Base-by-base conservation (phyloP, 805 yeast genomes). In the Cyberlindnera japonica region DNA sequence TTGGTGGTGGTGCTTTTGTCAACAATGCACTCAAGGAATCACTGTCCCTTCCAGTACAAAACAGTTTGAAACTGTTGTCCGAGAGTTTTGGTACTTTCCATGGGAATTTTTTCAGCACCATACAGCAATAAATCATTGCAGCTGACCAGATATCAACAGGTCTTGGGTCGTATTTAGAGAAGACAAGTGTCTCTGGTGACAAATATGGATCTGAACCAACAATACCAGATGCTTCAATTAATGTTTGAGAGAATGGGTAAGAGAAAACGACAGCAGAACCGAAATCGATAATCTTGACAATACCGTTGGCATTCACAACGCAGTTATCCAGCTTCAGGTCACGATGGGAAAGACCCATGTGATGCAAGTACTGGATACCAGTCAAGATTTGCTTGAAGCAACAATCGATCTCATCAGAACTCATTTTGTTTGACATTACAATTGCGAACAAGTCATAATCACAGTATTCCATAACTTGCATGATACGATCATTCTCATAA, bases 81-180 rank as follows among this genome's bases (percentile, higher is more conserved):
- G 82, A 70, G 37, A 79, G 62, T 55, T 86, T 83, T 8, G 97
- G 96, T 7, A 87, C 86, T 58, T 87, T 88, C 96, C 96, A 89
- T 8, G 96, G 96, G 65, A 89, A 89, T 65, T 88, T 84, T 58
- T 87, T 83, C 60, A 89, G 69, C 44, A 86, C 77, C 96, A 89
- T 88, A 67, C 96, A 89, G 51, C 95, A 86, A 63, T 84, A 85
- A 35, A 89, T 85, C 44, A 89, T 87, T 8, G 95, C 96, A 24
- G 80, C 79, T 6, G 95, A 85, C 97, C 97, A 89, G 33, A 89
- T 77, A 65, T 89, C 97, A 6, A 89, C 95, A 1, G 96, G 95
- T 49, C 95, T 74, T 13, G 96, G 96, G 59, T 86, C 95, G 57
- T 89, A 89, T 47, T 82, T 81, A 50, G 78, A 70, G 59, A 85